Base-by-base conservation (phyloP, 2,329 filamentous ascomycete species). In the Xylariaceae sp. region DNA sequence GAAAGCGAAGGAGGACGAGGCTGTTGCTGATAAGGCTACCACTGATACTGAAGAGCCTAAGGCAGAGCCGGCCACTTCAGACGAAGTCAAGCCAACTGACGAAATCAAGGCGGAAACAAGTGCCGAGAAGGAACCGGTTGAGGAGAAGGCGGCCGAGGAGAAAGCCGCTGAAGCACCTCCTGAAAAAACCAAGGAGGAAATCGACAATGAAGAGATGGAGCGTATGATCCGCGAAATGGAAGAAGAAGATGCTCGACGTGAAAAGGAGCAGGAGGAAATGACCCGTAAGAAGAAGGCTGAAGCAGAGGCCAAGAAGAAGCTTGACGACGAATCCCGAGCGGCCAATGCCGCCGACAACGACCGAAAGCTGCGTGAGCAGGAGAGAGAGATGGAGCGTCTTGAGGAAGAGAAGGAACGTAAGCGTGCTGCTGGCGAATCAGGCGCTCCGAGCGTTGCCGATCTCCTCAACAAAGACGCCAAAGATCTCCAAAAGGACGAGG, bases 401-500 rank as follows among this genome's bases (percentile, higher is more conserved):
- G 87, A 90, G 64, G 86, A 89, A 68, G 86, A 84, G 67, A 80
- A 78, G 59, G 83, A 84, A 65, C 76, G 74, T 48, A 78, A 77
- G 63, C 78, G 78, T 43, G 68, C 70, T 45, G 69, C 72, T 43
- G 71, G 76, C 50, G 74, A 69, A 39, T 75, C 77, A 58, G 61
- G 68, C 14, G 56, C 71, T 41, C 75, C 75, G 22, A 50, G 44
- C 1, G 72, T 82, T 18, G 72, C 75, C 2, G 84, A 87, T 15
- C 67, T 73, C 18, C 67, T 81, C 54, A 68, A 68, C 59, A 66
- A 69, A 60, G 66, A 27, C 11, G 18, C 5, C 12, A 36, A 12
- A 14, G 33, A 36, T 4, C 33, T 36, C 15, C 4, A 12, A 10
- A 15, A 12, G 12, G 15, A 15, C 33, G 33, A 36, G 10, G 32